Evolutionary conservation across 2,329 filamentous ascomycete genomes (phyloP), one percentile per base, ranked within the genome.

Genomic region (Claviceps quebecensis): DNA sequence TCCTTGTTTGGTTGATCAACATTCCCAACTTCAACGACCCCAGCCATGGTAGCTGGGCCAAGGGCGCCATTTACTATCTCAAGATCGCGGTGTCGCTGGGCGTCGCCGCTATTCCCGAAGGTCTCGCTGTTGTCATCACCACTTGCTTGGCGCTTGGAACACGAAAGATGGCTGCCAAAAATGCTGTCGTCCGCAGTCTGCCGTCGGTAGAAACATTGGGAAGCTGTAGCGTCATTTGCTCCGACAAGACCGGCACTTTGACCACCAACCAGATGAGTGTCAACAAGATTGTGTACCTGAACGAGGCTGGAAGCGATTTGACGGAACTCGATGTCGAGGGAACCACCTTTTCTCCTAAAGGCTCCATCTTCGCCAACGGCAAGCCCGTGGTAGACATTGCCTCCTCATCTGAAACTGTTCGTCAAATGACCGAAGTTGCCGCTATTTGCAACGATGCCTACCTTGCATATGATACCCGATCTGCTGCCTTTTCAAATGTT

Each of bases 241-340:
- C 94, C 4, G 93, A 98, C 75, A 98, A 98, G 76, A 98, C 93
- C 5, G 94, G 93, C 59, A 98, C 93, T 47, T 72, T 98, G 65
- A 98, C 93, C 11, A 98, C 93, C 41, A 98, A 98, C 72, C 90
- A 97, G 70, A 98, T 98, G 93, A 97, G 93, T 64, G 93, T 96
- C 52, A 93, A 83, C 73, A 95, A 91, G 70, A 72, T 97, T 52
- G 86, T 95, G 47, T 87, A 90, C 65, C 75, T 98, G 58, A 83
- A 80, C 60, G 81, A 86, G 58, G 69, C 78, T 54, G 90, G 87
- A 47, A 78, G 72, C 50, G 83, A 80, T 53, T 73, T 97, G 23
- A 86, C 90, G 60, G 90, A 95, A 65, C 77, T 95, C 47, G 84
- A 93, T 55, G 85, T 98, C 34, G 84, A 95, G 65, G 93, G 93